Evolutionary conservation across 768 basidiomycete genomes (phyloP), one percentile per base, ranked within the genome.

Genomic region (Suillus ampliporus): DNA sequence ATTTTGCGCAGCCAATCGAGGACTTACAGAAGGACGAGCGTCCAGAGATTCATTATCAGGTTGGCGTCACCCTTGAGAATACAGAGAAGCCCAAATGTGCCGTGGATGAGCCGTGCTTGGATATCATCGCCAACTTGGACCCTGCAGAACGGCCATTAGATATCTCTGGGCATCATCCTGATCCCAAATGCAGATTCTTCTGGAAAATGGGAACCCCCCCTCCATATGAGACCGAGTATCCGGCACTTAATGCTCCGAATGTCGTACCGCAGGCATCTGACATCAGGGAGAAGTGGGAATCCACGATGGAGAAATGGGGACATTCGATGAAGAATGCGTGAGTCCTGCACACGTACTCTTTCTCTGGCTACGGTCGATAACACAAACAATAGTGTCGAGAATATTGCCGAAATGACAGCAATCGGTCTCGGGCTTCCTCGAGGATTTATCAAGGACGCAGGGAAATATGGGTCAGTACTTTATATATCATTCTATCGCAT

Each of bases 141-240:
- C 88, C 89, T 3, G 76, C 83, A 0, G 93, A 99, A 70, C 78
- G 96, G 35, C 96, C 96, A 8, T 75, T 99, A 57, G 96, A 99
- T 74, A 88, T 92, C 61, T 80, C 82, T 31, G 89, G 82, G 7
- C 90, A 93, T 65, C 82, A 85, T 8, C 92, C 94, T 1, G 96
- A 99, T 74, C 96, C 96, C 0, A 99, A 99, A 76, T 97, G 94
- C 73, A 84, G 96, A 65, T 97, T 94, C 80, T 95, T 95, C 78
- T 94, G 91, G 89, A 90, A 83, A 70, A 93, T 94, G 92, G 81
- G 82, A 64, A 83, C 86, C 61, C 77, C 76, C 15, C 91, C 91
- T 1, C 91, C 92, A 5, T 94, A 94, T 66, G 78, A 88, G 68
- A 93, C 92, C 0, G 80, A 83, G 58, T 97, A 89, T 71, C 92